Conservation (phyloP, 768 basidiomycete genomes). For the Chalciporus chontae region DNA sequence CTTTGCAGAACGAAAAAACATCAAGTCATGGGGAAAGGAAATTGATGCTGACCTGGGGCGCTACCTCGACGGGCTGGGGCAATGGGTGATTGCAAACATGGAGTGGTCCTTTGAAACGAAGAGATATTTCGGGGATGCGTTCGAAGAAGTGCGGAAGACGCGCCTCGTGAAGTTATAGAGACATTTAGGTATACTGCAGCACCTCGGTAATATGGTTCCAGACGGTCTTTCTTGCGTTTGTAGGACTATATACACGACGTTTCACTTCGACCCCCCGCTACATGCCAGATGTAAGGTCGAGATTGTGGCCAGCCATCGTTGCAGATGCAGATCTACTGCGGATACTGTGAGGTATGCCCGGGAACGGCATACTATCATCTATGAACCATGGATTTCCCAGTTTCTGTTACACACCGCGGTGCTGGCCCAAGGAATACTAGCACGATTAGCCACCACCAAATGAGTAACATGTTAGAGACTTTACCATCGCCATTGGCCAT, state of each 20-base stretch:
- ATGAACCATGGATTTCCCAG: neutral
- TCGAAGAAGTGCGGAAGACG: slow-evolving; percentile 49
- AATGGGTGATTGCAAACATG: slow-evolving; percentile 62
- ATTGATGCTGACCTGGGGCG: slow-evolving; percentile 49
- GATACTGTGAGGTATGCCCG: neutral
- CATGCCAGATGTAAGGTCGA: slow-evolving; percentile 1
- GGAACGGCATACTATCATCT: neutral
- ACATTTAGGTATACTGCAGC: neutral
- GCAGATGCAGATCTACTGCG: slow-evolving; percentile 4
- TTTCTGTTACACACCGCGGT: neutral
- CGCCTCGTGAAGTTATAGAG: slow-evolving; percentile 29
- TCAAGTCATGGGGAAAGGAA: slow-evolving; percentile 47
- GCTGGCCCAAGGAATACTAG: neutral
- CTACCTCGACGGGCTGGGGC: slow-evolving; percentile 53
- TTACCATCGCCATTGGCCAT: slow-evolving; percentile 12
- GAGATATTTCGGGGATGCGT: slow-evolving; percentile 61
- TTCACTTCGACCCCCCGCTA: slow-evolving; percentile 3
- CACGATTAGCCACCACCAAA: slow-evolving; percentile 4
- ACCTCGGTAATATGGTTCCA: neutral
- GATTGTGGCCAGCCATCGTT: slow-evolving; percentile 8
- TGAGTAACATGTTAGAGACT: neutral
- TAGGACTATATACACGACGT: slow-evolving; percentile 13
- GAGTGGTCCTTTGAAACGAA: slow-evolving; percentile 70
- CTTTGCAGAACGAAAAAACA: slow-evolving; percentile 38
- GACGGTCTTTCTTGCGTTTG: neutral